Base-by-base conservation (phyloP, 2,329 filamentous ascomycete genomes). In the Fusarium mexicanum region DNA sequence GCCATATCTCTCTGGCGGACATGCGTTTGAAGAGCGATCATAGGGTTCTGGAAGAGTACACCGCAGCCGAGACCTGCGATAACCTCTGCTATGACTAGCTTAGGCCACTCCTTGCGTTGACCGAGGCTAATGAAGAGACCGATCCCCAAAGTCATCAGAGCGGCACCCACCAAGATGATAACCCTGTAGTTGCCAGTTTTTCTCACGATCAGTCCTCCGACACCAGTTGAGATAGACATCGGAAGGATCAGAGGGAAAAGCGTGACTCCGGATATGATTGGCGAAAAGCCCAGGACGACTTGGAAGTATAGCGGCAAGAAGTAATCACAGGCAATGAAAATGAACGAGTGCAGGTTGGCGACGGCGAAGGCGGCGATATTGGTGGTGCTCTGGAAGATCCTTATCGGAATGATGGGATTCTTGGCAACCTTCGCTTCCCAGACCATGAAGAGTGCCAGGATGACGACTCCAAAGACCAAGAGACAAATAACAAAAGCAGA, bases 231-330 rank as follows among this genome's bases (percentile, higher is more conserved):
- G 69, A 92, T 67, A 1, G 92, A 93, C 13, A 94, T 84, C 3
- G 90, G 87, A 26, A 95, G 78, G 16, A 92, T 92, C 62, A 89
- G 89, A 1, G 93, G 91, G n/a, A 96, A 86, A 10, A 94, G 82
- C 76, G 94, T 94, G 55, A 95, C 89, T 57, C 94, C 94, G 2
- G 91, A 93, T 31, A 92, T 84, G 38, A 95, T 89, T 0, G 94
- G 91, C 0, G 87, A 86, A 8, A 90, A 90, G 44, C 92, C 88
- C 37, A 94, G 86, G 54, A 93, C 90, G 51, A 91, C 88, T 81
- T 96, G 94, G 81, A 95, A 96, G 84, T 97, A 98, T 5, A 97
- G 86, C 0, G 94, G 94, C 5, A 96, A 85, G 82, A 93, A 96
- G 85, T 95, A 96, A 69, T 89, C 90, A 35, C 89, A 90, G 0